Base-by-base conservation (phyloP, 345 rosid species). In the Rhodomyrtus tomentosa region DNA sequence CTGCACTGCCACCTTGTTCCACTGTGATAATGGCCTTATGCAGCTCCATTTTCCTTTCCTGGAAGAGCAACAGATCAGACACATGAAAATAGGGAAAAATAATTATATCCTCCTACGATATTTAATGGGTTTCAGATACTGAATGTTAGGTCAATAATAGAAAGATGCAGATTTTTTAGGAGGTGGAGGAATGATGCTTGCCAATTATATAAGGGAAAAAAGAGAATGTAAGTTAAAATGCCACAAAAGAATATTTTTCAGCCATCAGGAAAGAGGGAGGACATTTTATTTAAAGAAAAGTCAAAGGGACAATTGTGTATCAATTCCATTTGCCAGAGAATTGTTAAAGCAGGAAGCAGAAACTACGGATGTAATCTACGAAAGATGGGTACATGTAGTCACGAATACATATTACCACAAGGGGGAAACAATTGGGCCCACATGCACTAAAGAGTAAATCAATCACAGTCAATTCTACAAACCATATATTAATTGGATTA, bases 1-100 rank as follows among this genome's bases (percentile, higher is more conserved):
- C 98, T 40, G 94, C 92, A 88, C 98, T 95, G 87, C 99, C 98
- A 86, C 98, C 98, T 85, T 89, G 95, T 86, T 97, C 98, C 93
- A 97, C 90, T 86, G 94, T 97, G 87, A 89, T 88, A 82, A 97
- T 93, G 87, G 98, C 99, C 82, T 94, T 98, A 84, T 92, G 91
- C 95, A 97, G 89, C 90, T 95, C 98, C 80, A 16, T 86, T 89
- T 93, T 96, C 89, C 98, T 90, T 86, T 89, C 98, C 98, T 96
- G 90, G 84, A 88, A 85, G 45, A 55, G 68, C 82, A 80, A 80
- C 53, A 24, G 53, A 80, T 29, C 32, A 50, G 82, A 55, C 25
- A 38, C 56, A 52, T 40, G 25, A 32, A 81, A 38, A 38, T 81
- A 29, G 32, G 59, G 58, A 50, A 29, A 81, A 62, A 62, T 62